These are phyloP conservation scores for Arthromyces matolae DNA, from an alignment of 768 basidiomycete species.

Conservation along the genomic window DNA sequence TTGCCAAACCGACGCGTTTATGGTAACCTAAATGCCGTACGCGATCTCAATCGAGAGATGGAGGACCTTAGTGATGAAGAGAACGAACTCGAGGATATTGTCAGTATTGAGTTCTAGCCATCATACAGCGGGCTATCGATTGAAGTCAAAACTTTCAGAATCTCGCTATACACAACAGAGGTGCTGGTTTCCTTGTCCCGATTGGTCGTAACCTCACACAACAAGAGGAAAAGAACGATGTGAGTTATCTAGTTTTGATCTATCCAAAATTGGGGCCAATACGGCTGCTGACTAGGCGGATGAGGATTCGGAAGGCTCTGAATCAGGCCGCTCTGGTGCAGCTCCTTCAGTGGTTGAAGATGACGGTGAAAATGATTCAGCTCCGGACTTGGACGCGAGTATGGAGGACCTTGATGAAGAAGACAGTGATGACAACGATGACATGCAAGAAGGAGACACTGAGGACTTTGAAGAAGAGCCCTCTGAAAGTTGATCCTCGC, in stretches of 20 bases:
- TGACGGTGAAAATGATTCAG: constrained; percentile 47
- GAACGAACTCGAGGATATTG: constrained; percentile 73
- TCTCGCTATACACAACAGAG: constrained; percentile 57
- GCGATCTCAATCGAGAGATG: constrained; percentile 73
- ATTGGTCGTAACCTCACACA: constrained; percentile 72
- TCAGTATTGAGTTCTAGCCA: constrained; percentile 27
- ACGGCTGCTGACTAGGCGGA: constrained; percentile 32
- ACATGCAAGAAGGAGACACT: constrained; percentile 41
- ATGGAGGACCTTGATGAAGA: constrained; percentile 57
- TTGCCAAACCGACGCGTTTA: constrained; percentile 48
- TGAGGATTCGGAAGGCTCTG: constrained; percentile 47
- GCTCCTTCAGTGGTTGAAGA: constrained; percentile 43
- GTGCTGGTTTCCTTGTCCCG: constrained; percentile 64
- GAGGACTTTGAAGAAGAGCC: constrained; percentile 53
- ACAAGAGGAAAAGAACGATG: constrained; percentile 84
- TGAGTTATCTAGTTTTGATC: constrained; percentile 27
- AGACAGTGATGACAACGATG: constrained; percentile 38
- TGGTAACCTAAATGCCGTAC: constrained; percentile 54
- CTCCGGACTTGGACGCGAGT: constrained; percentile 57
- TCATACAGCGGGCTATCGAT: constrained; percentile 10
- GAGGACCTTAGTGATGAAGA: constrained; percentile 86
- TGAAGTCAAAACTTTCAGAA: constrained; percentile 41
- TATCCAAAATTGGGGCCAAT: background rate
- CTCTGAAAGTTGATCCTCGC: constrained; percentile 27
- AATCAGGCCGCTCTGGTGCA: constrained; percentile 37